These are phyloP conservation scores for Calocera cornea DNA, from an alignment of 768 basidiomycete genomes.

Conservation along the genomic window DNA sequence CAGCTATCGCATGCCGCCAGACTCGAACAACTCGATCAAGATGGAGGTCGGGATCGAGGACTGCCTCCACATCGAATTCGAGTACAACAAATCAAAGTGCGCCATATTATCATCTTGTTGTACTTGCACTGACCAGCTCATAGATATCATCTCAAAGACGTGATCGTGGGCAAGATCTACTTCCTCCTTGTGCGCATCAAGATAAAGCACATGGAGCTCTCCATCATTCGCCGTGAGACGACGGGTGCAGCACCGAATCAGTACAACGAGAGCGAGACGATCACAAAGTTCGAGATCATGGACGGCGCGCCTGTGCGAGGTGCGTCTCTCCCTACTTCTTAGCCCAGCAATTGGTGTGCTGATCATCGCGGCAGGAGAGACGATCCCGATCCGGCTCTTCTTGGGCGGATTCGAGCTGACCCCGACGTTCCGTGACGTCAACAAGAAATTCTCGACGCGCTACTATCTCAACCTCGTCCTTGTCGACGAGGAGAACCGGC, in stretches of 20 bases:
- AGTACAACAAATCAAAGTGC: constrained; percentile 98
- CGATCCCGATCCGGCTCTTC: constrained; percentile 94
- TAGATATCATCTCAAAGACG: constrained; percentile 97
- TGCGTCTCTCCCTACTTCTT: constrained; percentile 18
- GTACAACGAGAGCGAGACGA: constrained; percentile 97
- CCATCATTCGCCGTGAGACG: constrained; percentile 93
- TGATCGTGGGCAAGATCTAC: constrained; percentile 99
- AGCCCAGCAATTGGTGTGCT: background rate
- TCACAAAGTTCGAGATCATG: constrained; percentile 99
- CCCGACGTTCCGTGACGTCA: constrained; percentile 96
- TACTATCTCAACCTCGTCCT: constrained; percentile 97
- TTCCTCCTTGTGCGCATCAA: constrained; percentile 95
- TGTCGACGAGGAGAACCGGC: constrained; percentile 93
- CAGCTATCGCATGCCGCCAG: constrained; percentile 96
- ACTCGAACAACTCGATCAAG: constrained; percentile 95
- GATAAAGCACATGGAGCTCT: constrained; percentile 99
- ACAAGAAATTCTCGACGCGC: constrained; percentile 95
- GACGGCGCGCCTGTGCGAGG: constrained; percentile 96
- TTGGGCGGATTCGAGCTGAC: constrained; percentile 96
- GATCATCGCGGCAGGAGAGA: constrained; percentile 54
- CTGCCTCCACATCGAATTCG: constrained; percentile 96
- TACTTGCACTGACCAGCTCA: background rate
- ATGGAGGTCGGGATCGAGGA: constrained; percentile 99
- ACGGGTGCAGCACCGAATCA: constrained; percentile 97
- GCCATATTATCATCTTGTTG: constrained; percentile 20